phyloP scores from a whole-genome alignment of 371 early-diverging fungal genomes.

The Haplosporangium sp. region DNA sequence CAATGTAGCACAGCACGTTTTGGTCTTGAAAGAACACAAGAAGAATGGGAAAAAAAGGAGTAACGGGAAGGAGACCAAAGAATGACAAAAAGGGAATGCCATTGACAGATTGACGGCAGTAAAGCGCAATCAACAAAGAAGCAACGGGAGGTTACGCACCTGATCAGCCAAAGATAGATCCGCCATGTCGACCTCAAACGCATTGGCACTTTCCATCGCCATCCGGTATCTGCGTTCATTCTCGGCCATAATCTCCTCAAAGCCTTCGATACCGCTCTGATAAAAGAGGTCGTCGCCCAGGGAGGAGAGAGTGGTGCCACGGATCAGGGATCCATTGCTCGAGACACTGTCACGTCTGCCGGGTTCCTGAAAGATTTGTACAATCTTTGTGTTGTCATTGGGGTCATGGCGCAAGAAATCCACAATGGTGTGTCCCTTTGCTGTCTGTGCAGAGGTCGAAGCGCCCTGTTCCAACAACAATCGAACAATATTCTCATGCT shows the following conservation, averaged over 20 bases:
- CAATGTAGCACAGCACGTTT: conserved; percentile 23
- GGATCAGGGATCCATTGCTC: conserved; percentile 53
- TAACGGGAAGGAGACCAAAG: conserved; percentile 1
- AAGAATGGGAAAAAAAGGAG: background rate
- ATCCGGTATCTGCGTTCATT: conserved; percentile 64
- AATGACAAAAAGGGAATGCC: background rate
- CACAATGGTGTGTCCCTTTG: conserved; percentile 83
- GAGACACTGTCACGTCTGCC: conserved; percentile 68
- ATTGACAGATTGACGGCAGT: no score
- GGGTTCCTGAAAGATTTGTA: conserved; percentile 68
- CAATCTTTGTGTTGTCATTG: conserved; percentile 68
- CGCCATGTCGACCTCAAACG: conserved; percentile 55
- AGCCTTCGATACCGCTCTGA: conserved; percentile 62
- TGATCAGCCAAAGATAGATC: conserved; percentile 46
- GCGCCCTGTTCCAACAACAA: conserved; percentile 85
- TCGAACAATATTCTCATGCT: conserved; percentile 79
- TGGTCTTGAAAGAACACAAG: background rate
- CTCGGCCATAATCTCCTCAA: conserved; percentile 65
- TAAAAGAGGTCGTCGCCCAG: conserved; percentile 64
- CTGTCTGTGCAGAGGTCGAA: conserved; percentile 72
- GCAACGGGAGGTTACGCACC: conserved; percentile 24
- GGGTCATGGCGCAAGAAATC: conserved; percentile 74
- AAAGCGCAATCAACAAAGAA: no score
- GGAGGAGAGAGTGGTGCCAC: conserved; percentile 29
- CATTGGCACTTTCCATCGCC: conserved; percentile 63